These are phyloP conservation scores for Fusarium lyarnte DNA, from an alignment of 2,329 filamentous ascomycete species.

Conservation along the genomic window DNA sequence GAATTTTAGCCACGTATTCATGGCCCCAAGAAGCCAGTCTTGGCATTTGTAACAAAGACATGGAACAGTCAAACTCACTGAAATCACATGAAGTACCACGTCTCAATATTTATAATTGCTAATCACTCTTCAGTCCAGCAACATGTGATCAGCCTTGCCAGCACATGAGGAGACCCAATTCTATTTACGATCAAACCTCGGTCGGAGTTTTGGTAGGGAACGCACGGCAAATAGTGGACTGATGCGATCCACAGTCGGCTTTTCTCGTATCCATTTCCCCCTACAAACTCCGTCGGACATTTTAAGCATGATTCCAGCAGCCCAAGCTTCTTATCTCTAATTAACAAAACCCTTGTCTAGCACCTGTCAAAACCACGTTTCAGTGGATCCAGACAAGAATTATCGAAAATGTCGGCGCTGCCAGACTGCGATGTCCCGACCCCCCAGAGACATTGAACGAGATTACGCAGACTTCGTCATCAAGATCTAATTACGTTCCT, in stretches of 20 bases:
- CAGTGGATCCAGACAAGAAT: neutral
- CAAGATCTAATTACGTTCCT: constrained; percentile 16
- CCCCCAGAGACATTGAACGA: neutral
- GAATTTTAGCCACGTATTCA: neutral
- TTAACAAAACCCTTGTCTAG: neutral
- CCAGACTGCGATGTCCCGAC: neutral
- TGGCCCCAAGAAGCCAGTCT: neutral
- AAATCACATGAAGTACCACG: neutral
- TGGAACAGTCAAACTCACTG: neutral
- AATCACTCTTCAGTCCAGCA: neutral
- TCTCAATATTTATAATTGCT: constrained; percentile 2
- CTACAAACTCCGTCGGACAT: constrained; percentile 24
- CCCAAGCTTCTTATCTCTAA: neutral
- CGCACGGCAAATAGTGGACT: constrained; percentile 16
- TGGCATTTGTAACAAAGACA: neutral
- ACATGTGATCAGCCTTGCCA: constrained; percentile 18
- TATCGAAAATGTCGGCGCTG: neutral
- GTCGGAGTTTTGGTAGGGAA: neutral
- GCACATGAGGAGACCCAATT: neutral
- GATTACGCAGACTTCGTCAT: neutral
- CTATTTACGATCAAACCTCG: neutral
- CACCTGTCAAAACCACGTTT: constrained; percentile 3
- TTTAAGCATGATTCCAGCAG: neutral
- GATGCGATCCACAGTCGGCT: constrained; percentile 18
- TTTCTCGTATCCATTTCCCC: neutral